A percentile compares a stretch with the other conserved stretches of the same genome.
These are phyloP conservation scores for Draba incana DNA, from an alignment of 345 rosid genomes.

Conservation along the genomic window DNA sequence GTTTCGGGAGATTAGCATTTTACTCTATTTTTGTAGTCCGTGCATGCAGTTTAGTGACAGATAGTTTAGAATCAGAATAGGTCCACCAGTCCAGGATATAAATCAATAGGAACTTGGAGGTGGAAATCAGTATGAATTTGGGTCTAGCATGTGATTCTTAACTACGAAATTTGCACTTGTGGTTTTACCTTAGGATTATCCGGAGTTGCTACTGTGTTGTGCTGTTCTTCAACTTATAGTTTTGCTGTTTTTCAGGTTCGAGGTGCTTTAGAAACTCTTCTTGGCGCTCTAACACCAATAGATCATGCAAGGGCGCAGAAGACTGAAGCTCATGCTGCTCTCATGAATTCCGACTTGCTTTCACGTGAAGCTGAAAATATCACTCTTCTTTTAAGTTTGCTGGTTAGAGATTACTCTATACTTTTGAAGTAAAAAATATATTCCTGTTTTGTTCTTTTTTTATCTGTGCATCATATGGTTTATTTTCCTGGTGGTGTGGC, in stretches of 20 bases:
- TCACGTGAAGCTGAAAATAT: slow-evolving; percentile 92
- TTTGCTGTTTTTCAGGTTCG: slow-evolving; percentile 58
- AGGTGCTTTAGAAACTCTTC: slow-evolving; percentile 94
- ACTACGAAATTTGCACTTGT: neutral
- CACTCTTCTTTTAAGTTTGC: slow-evolving; percentile 86
- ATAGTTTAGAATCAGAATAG: slow-evolving; percentile 18
- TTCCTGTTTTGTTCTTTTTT: neutral
- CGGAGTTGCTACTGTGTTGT: slow-evolving; percentile 12
- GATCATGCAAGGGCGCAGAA: slow-evolving; percentile 75
- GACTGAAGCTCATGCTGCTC: slow-evolving; percentile 84
- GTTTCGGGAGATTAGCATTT: neutral
- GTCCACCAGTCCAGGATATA: slow-evolving; percentile 13
- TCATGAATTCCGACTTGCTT: slow-evolving; percentile 94
- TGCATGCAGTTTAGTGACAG: neutral
- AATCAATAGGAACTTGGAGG: slow-evolving; percentile 15
- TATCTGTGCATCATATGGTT: neutral
- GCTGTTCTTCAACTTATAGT: slow-evolving; percentile 18
- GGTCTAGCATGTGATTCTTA: slow-evolving; percentile 7
- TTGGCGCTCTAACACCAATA: slow-evolving; percentile 83
- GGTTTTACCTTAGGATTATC: slow-evolving; percentile 15
- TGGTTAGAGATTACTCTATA: slow-evolving; percentile 53
- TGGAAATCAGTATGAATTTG: slow-evolving; percentile 26
- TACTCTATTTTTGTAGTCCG: neutral
- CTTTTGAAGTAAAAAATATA: neutral
- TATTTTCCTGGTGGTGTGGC: slow-evolving; percentile 39